Percentiles rank a stretch among this genome's conserved stretches.
These are phyloP conservation scores for Zasmidium citrigriseum DNA, from an alignment of 2,329 filamentous ascomycete species.

Conservation along the genomic window DNA sequence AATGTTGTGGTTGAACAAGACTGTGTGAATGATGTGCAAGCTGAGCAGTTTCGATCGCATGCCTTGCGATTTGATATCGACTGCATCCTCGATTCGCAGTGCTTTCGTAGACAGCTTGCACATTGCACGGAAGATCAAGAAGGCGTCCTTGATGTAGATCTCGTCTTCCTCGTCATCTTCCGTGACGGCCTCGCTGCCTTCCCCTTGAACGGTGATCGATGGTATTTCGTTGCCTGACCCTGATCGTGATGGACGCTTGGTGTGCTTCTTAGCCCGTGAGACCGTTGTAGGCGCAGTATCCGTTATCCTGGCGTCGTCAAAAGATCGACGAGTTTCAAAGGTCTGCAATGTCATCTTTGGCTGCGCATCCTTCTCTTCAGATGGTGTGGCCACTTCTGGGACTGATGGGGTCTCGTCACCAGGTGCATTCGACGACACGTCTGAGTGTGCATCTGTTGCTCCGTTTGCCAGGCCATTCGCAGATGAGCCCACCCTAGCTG, in stretches of 20 bases:
- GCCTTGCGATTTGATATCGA: conserved; percentile 87
- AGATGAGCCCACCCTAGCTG: conserved; percentile 64
- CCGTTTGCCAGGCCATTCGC: conserved; percentile 44
- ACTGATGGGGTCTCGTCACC: conserved; percentile 30
- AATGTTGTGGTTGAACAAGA: conserved; percentile 88
- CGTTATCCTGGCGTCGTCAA: conserved; percentile 65
- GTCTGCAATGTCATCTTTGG: conserved; percentile 67
- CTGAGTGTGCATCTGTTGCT: conserved; percentile 25
- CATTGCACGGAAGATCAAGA: conserved; percentile 94
- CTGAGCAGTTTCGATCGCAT: conserved; percentile 98
- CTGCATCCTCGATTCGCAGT: conserved; percentile 84
- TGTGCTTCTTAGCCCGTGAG: conserved; percentile 54
- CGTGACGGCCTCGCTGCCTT: conserved; percentile 55
- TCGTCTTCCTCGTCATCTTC: conserved; percentile 84
- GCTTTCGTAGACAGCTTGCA: conserved; percentile 96
- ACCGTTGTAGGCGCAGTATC: conserved; percentile 70
- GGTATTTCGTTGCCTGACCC: conserved; percentile 49
- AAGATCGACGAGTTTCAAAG: conserved; percentile 67
- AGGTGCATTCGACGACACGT: conserved; percentile 27
- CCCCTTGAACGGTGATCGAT: conserved; percentile 35
- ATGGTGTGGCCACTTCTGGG: conserved; percentile 42
- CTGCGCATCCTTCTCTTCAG: conserved; percentile 48
- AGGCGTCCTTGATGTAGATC: conserved; percentile 94
- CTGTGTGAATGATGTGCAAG: conserved; percentile 90
- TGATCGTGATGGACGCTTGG: conserved; percentile 36